Conservation (phyloP, 176 grass and related monocot species). For the Aegilops longissima region DNA sequence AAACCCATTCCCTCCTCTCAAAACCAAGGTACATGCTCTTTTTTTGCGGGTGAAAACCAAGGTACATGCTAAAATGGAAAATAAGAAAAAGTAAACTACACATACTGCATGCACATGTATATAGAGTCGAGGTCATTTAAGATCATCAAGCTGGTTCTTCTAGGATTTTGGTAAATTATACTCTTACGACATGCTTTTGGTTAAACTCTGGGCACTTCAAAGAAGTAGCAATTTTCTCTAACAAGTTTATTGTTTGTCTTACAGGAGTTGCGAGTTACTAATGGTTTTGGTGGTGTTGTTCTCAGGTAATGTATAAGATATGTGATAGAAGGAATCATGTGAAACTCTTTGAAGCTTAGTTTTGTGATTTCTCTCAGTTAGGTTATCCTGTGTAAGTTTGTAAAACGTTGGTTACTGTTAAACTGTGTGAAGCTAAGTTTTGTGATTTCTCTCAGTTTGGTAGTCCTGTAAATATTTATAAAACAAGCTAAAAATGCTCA, state of each 20-base stretch:
- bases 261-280: constrained; percentile 86
- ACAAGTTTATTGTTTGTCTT: constrained; percentile 30
- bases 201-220: no score
- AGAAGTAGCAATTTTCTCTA: not conserved
- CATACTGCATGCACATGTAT: not conserved
- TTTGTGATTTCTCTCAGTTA: not conserved
- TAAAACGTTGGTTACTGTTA: not conserved
- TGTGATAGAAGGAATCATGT: not conserved
- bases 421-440: not conserved
- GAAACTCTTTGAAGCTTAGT: not conserved
- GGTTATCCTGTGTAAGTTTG: not conserved
- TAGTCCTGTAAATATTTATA: not conserved
- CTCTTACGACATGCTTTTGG: not conserved
- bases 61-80: not conserved
- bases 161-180: not conserved
- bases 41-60: not conserved
- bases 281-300: constrained; percentile 88
- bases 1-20: not conserved
- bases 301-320: constrained; percentile 55
- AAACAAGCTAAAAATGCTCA: not conserved
- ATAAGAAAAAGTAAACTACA: not conserved
- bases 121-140: not conserved
- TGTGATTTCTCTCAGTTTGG: not conserved
- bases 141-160: not conserved
- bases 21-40: not conserved